A percentile compares a stretch with the other conserved stretches of the same genome.
These are phyloP conservation scores for Claviceps sp. DNA, from an alignment of 2,329 filamentous ascomycete species.

Conservation along the genomic window DNA sequence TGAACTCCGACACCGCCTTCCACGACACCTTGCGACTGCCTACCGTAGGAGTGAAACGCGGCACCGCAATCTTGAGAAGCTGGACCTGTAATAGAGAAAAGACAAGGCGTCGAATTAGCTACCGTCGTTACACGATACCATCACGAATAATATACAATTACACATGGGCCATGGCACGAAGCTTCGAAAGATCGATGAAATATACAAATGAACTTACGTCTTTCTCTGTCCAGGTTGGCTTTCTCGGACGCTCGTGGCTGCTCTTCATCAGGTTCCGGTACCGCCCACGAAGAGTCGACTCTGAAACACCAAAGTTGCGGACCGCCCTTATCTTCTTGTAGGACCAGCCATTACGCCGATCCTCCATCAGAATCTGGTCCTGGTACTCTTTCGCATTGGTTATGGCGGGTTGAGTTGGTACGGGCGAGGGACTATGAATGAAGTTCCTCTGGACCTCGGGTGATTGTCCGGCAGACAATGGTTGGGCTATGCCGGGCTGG, in stretches of 20 bases:
- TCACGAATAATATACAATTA: too few species aligned
- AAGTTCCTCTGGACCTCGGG: too few species aligned
- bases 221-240: conserved; percentile 46
- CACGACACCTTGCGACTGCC: conserved; percentile 39
- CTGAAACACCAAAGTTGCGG: conserved; percentile 47
- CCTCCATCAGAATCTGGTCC: conserved; percentile 38
- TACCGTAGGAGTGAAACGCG: not conserved
- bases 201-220: conserved; percentile 40
- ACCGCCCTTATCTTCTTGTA: conserved; percentile 49
- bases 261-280: conserved; percentile 52
- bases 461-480: too few species aligned
- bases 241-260: conserved; percentile 47
- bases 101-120: conserved; percentile 8
- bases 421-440: too few species aligned
- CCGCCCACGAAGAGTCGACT: conserved; percentile 60
- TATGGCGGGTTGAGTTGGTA: not conserved
- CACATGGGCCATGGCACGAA: too few species aligned
- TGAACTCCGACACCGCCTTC: conserved; percentile 43
- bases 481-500: too few species aligned
- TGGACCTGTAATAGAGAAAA: conserved; percentile 20
- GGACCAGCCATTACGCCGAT: conserved; percentile 42
- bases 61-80: conserved; percentile 31
- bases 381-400: not conserved
- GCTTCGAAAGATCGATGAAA: not conserved
- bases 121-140: too few species aligned